Conservation (phyloP, 768 basidiomycete genomes). For the Steccherinum ochraceum region DNA sequence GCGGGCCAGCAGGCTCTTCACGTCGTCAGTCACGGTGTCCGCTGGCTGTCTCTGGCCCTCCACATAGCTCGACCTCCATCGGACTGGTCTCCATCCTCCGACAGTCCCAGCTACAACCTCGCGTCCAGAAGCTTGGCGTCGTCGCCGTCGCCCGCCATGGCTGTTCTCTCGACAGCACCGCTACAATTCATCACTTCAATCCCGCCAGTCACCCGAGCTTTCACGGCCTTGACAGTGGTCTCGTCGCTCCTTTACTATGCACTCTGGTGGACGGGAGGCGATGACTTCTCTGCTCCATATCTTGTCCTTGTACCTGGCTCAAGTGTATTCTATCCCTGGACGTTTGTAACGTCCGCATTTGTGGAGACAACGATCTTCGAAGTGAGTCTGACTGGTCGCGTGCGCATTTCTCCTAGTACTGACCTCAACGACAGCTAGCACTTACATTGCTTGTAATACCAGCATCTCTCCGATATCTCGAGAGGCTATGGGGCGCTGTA, state of each 20-base stretch:
- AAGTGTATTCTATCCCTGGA: constrained; percentile 87
- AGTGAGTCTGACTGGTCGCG: constrained; percentile 40
- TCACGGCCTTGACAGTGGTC: constrained; percentile 55
- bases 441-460: constrained; percentile 74
- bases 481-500: constrained; percentile 87
- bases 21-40: not conserved
- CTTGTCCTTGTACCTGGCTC: constrained; percentile 78
- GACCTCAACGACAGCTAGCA: constrained; percentile 49
- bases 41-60: not conserved
- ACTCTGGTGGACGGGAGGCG: constrained; percentile 48
- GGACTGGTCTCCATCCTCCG: not conserved
- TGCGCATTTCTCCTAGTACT: not conserved
- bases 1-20: not conserved
- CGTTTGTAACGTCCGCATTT: constrained; percentile 80
- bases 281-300: constrained; percentile 45
- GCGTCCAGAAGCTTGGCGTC: not conserved
- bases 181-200: constrained; percentile 61
- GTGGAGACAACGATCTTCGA: constrained; percentile 82
- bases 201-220: constrained; percentile 74
- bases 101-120: too few relatives aligned
- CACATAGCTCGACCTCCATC: not conserved
- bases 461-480: constrained; percentile 82
- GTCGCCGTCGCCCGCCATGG: constrained; percentile 39
- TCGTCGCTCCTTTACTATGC: constrained; percentile 57
- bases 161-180: constrained; percentile 62